Base-by-base conservation (phyloP, 2,329 filamentous ascomycete species). In the Exophiala xenobiotica region DNA sequence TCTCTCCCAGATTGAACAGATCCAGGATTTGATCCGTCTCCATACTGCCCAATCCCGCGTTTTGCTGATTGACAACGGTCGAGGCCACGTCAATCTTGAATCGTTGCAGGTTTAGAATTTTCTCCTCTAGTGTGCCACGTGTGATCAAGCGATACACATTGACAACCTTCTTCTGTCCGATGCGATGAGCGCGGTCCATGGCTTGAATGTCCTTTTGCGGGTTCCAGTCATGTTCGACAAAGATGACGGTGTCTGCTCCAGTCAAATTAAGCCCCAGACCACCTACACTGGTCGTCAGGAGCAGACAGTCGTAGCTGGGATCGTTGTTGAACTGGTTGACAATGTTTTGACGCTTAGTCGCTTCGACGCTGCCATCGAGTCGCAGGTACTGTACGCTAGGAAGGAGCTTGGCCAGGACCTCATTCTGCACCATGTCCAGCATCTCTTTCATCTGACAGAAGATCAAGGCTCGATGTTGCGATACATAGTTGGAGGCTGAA, bases 401-500 rank as follows among this genome's bases (percentile, higher is more conserved):
- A n/a, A 99, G 79, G 72, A 97, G 79, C 64, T 87, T 87, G 68
- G 89, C 90, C 31, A 99, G 74, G 1, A 99, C 93, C 51, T 92
- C 91, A 63, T 87, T 90, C 67, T 97, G 91, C 2, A 99, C 95
- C 82, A 99, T 97, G 69, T 99, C 93, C 19, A 99, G 79, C 95
- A 99, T 99, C 70, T 99, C 93, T 73, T 99, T 99, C 90, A 99
- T 96, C 69, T 99, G 93, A 65, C 93, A 99, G 78, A 99, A 99
- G 61, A 99, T 87, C 22, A 99, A 81, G 0, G 93, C 95, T 38
- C 93, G 88, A 67, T 99, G 93, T 23, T 92, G 93, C 56, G 93
- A 96, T 68, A 99, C 95, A 33, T 91, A 95, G 68, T 89, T 82
- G 6, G 58, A 56, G 51, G 78, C 80, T 1, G 80, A 61, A 6